Evolutionary conservation across 2,329 filamentous ascomycete species (phyloP).

Genomic region (Plectosphaerella cucumerina): DNA sequence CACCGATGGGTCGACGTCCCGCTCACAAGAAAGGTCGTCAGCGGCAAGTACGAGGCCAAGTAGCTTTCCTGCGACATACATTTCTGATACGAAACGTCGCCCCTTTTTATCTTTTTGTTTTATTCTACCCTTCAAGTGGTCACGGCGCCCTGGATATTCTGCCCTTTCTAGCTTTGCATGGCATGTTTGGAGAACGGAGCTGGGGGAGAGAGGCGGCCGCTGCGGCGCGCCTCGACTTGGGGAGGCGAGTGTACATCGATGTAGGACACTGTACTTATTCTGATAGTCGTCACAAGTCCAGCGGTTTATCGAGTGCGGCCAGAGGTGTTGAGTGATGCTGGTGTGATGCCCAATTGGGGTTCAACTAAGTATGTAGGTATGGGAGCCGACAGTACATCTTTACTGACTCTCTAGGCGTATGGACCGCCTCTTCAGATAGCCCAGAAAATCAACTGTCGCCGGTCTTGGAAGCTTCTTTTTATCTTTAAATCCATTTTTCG

Average conservation of each 20-base stretch:
- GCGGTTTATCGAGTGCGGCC: too few species aligned
- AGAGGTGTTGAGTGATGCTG: too few species aligned
- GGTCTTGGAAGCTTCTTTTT: too few species aligned
- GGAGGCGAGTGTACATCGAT: neutral
- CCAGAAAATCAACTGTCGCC: too few species aligned
- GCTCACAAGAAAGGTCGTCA: slow-evolving; percentile 62
- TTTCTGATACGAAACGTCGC: neutral
- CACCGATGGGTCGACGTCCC: slow-evolving; percentile 64
- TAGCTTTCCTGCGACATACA: slow-evolving; percentile 8
- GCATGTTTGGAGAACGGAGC: neutral
- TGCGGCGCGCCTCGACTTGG: neutral
- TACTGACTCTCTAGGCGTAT: too few species aligned
- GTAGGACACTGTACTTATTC: neutral
- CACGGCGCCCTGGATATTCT: neutral
- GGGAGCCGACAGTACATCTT: too few species aligned
- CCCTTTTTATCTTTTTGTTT: neutral
- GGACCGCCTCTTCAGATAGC: too few species aligned
- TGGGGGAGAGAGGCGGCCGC: neutral
- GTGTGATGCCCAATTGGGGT: too few species aligned
- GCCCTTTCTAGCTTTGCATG: neutral
- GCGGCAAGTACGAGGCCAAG: slow-evolving; percentile 69
- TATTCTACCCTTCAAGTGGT: neutral
- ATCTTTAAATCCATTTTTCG: too few species aligned
- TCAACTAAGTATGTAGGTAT: too few species aligned
- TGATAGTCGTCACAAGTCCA: neutral